A percentile compares a stretch with the other conserved stretches of the same genome.
These are phyloP conservation scores for Chlorophyllum brunneum DNA, from an alignment of 768 basidiomycete species.

Conservation along the genomic window DNA sequence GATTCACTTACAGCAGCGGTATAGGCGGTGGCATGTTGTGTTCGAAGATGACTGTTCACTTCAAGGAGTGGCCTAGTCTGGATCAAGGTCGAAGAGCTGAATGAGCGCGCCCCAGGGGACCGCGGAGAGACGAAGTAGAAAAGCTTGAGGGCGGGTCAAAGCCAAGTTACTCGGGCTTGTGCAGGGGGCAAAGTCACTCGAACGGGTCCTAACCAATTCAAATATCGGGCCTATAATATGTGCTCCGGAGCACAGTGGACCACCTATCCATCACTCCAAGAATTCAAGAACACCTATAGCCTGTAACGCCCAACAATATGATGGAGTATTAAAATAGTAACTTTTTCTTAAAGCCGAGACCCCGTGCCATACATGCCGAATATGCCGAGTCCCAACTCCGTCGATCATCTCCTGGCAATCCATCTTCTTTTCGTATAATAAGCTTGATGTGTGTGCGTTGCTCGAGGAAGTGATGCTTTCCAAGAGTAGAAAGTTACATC, in stretches of 20 bases:
- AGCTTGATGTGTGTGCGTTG: too few relatives aligned
- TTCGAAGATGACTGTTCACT: background rate
- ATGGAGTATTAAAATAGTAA: background rate
- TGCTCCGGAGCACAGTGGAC: background rate
- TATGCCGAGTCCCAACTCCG: too few relatives aligned
- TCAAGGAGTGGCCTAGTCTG: background rate
- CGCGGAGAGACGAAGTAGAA: too few relatives aligned
- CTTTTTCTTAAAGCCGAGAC: background rate
- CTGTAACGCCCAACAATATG: background rate
- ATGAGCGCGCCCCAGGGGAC: too few relatives aligned
- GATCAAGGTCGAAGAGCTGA: too few relatives aligned
- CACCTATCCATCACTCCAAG: background rate
- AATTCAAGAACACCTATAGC: background rate
- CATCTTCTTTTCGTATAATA: too few relatives aligned
- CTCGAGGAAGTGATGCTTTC: too few relatives aligned
- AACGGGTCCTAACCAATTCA: background rate
- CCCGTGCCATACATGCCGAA: background rate
- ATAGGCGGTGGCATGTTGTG: conserved; percentile 8
- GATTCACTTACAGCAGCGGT: conserved; percentile 12
- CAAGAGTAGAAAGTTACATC: too few relatives aligned
- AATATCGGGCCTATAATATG: background rate
- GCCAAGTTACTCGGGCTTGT: too few relatives aligned
- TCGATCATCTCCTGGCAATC: too few relatives aligned
- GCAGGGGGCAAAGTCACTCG: too few relatives aligned
- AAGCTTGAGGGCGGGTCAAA: too few relatives aligned